phyloP scores from a whole-genome alignment of 768 basidiomycete genomes.

The Paxillus involutus region DNA sequence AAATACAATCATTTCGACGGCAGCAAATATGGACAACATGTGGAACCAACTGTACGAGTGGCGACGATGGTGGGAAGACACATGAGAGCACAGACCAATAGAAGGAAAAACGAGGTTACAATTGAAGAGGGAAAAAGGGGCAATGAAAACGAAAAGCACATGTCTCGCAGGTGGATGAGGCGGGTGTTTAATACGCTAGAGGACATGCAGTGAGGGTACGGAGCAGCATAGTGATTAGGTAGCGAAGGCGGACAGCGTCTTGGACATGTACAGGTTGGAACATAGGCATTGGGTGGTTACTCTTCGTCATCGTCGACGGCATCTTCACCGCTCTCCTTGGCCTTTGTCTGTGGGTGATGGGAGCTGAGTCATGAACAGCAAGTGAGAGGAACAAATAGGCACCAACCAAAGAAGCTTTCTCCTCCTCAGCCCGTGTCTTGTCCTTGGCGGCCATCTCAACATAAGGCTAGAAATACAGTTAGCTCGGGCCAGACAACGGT shows the following conservation, averaged over 20 bases:
- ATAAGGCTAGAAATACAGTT: constrained; percentile 64
- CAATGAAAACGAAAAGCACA: constrained; percentile 17
- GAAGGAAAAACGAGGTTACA: constrained; percentile 19
- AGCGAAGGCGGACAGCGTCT: constrained; percentile 11
- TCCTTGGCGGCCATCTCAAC: constrained; percentile 82
- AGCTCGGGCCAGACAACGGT: neutral
- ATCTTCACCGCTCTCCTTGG: constrained; percentile 39
- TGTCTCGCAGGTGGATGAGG: constrained; percentile 25
- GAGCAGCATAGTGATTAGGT: constrained; percentile 18
- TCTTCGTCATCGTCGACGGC: constrained; percentile 43
- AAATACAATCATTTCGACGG: constrained; percentile 32
- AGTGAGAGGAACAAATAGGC: constrained; percentile 29
- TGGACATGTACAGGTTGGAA: constrained; percentile 15
- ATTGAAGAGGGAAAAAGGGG: constrained; percentile 1
- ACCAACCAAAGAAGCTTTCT: constrained; percentile 52
- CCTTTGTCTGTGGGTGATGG: constrained; percentile 26
- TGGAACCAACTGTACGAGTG: constrained; percentile 20
- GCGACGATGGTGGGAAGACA: constrained; percentile 17
- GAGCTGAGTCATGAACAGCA: neutral
- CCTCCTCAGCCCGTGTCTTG: constrained; percentile 83
- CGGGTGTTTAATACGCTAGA: constrained; percentile 17
- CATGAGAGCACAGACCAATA: constrained; percentile 26
- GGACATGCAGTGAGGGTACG: constrained; percentile 4
- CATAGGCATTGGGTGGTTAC: constrained; percentile 17
- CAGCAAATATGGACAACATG: constrained; percentile 31